Evolutionary conservation across 1,284 basidiomycete species (phyloP).

Genomic region (Stygiomarasmius scandens): DNA sequence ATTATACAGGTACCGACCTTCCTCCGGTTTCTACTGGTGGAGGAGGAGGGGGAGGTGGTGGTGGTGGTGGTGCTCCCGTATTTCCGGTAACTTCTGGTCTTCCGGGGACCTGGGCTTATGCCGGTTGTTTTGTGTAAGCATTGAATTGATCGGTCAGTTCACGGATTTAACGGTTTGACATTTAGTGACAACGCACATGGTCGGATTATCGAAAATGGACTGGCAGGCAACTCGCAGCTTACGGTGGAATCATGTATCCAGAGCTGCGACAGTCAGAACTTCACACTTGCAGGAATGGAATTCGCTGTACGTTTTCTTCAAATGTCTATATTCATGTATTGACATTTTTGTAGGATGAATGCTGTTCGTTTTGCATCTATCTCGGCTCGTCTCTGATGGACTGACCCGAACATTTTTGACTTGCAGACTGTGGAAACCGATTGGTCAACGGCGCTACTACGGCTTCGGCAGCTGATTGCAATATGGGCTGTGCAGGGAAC

Average conservation of each 20-base stretch:
- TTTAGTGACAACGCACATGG: slow-evolving; percentile 54
- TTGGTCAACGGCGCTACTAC: slow-evolving; percentile 62
- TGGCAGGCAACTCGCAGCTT: slow-evolving; percentile 29
- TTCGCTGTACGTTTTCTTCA: slow-evolving; percentile 33
- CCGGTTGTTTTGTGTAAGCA: slow-evolving; percentile 62
- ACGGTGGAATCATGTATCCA: slow-evolving; percentile 52
- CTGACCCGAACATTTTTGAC: slow-evolving; percentile 5
- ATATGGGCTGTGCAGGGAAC: slow-evolving; percentile 69
- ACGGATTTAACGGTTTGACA: slow-evolving; percentile 1
- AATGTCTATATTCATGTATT: neutral
- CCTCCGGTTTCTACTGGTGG: slow-evolving; percentile 41
- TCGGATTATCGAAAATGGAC: slow-evolving; percentile 45
- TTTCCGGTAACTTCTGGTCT: slow-evolving; percentile 50
- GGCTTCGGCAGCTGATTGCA: slow-evolving; percentile 56
- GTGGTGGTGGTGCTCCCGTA: slow-evolving; percentile 34
- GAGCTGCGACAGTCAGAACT: slow-evolving; percentile 44
- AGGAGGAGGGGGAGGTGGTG: slow-evolving; percentile 43
- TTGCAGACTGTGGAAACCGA: slow-evolving; percentile 62
- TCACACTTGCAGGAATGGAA: slow-evolving; percentile 50
- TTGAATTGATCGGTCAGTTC: neutral
- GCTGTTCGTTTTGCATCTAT: slow-evolving; percentile 48
- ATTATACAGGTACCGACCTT: slow-evolving; percentile 62
- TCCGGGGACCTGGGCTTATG: slow-evolving; percentile 51
- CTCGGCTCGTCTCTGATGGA: neutral
- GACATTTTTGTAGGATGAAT: slow-evolving; percentile 39